Conservation (phyloP, 2,329 filamentous ascomycete species). For the Penicillium glabrum region DNA sequence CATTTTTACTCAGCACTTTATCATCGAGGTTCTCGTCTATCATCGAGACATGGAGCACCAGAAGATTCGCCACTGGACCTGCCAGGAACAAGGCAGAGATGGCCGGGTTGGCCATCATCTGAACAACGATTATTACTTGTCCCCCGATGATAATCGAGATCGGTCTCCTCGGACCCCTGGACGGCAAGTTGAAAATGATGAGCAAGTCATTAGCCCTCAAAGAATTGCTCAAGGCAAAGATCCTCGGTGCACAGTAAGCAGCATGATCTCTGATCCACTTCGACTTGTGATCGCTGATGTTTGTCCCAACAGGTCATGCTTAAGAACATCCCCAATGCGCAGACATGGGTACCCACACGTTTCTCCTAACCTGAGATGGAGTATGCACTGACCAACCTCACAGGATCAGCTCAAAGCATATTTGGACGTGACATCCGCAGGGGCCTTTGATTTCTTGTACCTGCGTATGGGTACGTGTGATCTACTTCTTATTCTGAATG, state of each 20-base stretch:
- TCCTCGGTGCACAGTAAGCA: slow-evolving; percentile 7
- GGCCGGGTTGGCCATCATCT: background rate
- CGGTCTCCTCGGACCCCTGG: background rate
- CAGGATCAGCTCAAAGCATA: slow-evolving; percentile 73
- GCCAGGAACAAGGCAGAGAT: background rate
- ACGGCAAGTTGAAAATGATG: background rate
- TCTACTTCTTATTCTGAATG: background rate
- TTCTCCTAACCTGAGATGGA: background rate
- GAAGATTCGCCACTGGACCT: background rate
- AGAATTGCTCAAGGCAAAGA: slow-evolving; percentile 1
- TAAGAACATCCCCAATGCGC: slow-evolving; percentile 87
- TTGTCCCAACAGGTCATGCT: slow-evolving; percentile 70
- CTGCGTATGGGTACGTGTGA: slow-evolving; percentile 67
- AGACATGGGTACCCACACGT: slow-evolving; percentile 55
- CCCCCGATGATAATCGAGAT: background rate
- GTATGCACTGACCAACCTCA: slow-evolving; percentile 8
- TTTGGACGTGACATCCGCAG: slow-evolving; percentile 74
- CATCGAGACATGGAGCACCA: background rate
- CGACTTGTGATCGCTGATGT: slow-evolving; percentile 1
- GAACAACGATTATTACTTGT: background rate
- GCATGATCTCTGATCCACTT: background rate
- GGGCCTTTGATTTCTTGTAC: slow-evolving; percentile 93
- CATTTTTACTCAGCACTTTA: background rate
- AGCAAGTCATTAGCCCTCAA: background rate
- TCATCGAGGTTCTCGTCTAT: slow-evolving; percentile 1